These are phyloP conservation scores for Polytrichum formosum DNA, from an alignment of 225 moss, liverwort and hornwort species.

Conservation along the genomic window DNA sequence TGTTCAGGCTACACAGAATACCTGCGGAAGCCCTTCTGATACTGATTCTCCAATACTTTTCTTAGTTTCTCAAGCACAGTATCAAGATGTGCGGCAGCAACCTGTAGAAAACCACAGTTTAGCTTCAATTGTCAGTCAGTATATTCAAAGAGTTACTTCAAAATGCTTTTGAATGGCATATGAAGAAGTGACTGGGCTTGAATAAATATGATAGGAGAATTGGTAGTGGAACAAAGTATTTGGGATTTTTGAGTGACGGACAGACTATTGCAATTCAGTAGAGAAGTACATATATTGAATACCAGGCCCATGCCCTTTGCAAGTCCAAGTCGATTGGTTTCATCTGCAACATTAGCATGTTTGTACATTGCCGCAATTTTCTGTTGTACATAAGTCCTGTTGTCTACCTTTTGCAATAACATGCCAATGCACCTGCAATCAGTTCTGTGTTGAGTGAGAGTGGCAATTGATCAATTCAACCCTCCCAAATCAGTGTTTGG, in stretches of 20 bases:
- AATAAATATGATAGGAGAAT: too few relatives aligned
- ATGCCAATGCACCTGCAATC: slow-evolving; percentile 83
- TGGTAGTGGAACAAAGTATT: too few relatives aligned
- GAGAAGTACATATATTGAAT: slow-evolving; percentile 13
- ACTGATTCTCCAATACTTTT: slow-evolving; percentile 77
- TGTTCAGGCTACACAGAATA: too few relatives aligned
- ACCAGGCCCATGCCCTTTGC: slow-evolving; percentile 99
- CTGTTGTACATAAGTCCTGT: slow-evolving; percentile 74
- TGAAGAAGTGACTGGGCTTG: too few relatives aligned
- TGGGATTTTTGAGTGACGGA: too few relatives aligned
- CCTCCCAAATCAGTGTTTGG: too few relatives aligned
- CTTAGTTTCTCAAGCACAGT: slow-evolving; percentile 90
- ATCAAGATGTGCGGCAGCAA: slow-evolving; percentile 95
- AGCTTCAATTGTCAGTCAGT: too few relatives aligned
- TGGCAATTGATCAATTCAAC: too few relatives aligned
- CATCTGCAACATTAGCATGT: slow-evolving; percentile 76
- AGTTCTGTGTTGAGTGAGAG: too few relatives aligned
- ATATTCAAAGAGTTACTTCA: too few relatives aligned
- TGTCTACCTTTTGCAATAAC: slow-evolving; percentile 83
- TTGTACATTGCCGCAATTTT: slow-evolving; percentile 85
- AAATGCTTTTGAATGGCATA: too few relatives aligned
- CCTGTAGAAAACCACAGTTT: slow-evolving; percentile 39
- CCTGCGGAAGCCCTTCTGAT: slow-evolving; percentile 79
- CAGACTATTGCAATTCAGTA: neutral
- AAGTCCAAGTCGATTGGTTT: slow-evolving; percentile 81